Evolutionary conservation across 78 protist species (phyloP).

Genomic region (Fonticula alba): DNA sequence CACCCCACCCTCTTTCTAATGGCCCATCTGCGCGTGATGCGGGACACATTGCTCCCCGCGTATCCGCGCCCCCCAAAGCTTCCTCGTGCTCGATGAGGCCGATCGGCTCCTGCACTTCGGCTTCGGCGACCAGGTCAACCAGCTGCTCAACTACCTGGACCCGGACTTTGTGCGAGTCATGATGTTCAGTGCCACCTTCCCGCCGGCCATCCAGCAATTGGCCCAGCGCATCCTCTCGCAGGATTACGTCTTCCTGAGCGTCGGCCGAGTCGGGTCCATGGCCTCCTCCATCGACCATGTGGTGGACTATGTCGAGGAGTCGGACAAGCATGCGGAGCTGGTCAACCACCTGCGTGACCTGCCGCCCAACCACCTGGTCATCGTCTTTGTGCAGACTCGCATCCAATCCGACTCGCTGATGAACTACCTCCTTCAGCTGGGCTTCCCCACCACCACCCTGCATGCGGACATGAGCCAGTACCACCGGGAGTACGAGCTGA

Average conservation of each 20-base stretch:
- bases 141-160: not conserved
- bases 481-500: conserved; percentile 2
- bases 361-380: not conserved
- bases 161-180: conserved; percentile 25
- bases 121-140: not conserved
- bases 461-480: conserved; percentile 16
- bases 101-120: conserved; percentile 44
- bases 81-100: conserved; percentile 56
- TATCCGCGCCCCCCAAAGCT: too few relatives aligned
- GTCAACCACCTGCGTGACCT: too few relatives aligned
- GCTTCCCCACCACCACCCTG: conserved; percentile 12
- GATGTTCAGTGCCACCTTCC: conserved; percentile 47
- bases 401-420: not conserved
- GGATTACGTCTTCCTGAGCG: not conserved
- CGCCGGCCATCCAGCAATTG: conserved; percentile 1
- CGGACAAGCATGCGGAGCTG: not conserved
- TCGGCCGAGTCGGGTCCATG: not conserved
- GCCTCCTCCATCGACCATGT: not conserved
- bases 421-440: conserved; percentile 3
- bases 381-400: conserved; percentile 18
- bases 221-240: conserved; percentile 11
- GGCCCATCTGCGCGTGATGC: too few relatives aligned
- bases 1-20: too few relatives aligned
- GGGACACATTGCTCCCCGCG: too few relatives aligned
- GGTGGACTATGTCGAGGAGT: not conserved